Evolutionary conservation across 2,329 filamentous ascomycete species (phyloP).

Genomic region (Neonectria coccinea): DNA sequence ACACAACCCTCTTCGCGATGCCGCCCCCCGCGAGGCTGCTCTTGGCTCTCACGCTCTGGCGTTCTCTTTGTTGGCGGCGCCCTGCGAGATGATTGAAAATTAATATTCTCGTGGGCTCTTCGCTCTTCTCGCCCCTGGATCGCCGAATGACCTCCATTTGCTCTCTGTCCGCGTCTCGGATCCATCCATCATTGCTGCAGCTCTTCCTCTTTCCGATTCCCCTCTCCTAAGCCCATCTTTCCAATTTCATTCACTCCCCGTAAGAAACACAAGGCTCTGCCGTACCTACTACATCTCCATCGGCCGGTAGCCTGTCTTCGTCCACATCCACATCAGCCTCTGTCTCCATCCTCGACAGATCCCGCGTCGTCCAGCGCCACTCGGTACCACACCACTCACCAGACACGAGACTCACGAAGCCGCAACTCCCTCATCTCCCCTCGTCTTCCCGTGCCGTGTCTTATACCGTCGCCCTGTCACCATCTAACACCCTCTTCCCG

Average conservation of each 20-base stretch:
- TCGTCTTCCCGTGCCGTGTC: constrained; percentile 4
- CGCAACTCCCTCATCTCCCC: constrained; percentile 2
- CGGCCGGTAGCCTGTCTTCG: background rate
- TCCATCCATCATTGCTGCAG: background rate
- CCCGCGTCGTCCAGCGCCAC: constrained; percentile 14
- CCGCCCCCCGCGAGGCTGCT: constrained; percentile 9
- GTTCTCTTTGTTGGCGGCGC: constrained; percentile 4
- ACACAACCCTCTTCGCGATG: constrained; percentile 33
- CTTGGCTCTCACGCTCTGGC: constrained; percentile 8
- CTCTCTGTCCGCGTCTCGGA: background rate
- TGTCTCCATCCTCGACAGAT: constrained; percentile 7
- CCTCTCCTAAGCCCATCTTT: background rate
- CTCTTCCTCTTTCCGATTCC: background rate
- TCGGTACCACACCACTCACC: constrained; percentile 17
- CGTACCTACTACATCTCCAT: background rate
- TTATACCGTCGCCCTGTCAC: constrained; percentile 13
- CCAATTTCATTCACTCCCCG: background rate
- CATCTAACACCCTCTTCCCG: background rate
- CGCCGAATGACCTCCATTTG: background rate
- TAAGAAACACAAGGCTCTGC: background rate
- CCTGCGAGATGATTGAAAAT: constrained; percentile 1
- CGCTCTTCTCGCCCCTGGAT: constrained; percentile 1
- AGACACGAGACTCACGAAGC: constrained; percentile 7
- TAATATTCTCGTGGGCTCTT: constrained; percentile 4
- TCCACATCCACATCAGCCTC: background rate